These are phyloP conservation scores for Secale cereale DNA, from an alignment of 176 grass and related monocot genomes.

Conservation along the genomic window DNA sequence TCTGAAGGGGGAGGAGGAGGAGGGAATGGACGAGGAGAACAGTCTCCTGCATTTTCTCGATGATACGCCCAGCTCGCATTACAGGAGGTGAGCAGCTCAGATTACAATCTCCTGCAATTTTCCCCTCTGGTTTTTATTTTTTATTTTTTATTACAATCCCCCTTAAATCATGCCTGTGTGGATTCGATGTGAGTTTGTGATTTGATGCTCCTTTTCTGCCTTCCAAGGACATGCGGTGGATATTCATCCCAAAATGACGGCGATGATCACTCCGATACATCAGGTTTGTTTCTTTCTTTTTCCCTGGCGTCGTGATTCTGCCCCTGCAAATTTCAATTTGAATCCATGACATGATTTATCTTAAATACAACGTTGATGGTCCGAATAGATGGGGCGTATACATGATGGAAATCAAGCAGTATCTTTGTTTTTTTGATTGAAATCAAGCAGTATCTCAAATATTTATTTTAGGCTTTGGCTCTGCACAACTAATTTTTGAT, in stretches of 20 bases:
- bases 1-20: not conserved
- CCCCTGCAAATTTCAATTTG: not conserved
- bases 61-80: constrained; percentile 40
- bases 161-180: not conserved
- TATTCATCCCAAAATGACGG: not conserved
- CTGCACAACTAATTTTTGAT: not conserved
- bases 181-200: not conserved
- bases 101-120: not conserved
- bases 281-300: constrained; percentile 14
- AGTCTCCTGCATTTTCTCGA: constrained; percentile 49
- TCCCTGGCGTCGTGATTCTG: not conserved
- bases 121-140: not conserved
- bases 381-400: not conserved
- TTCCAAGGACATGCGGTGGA: constrained; percentile 26
- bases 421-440: no score
- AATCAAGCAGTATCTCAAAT: not conserved
- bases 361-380: not conserved
- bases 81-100: constrained; percentile 17
- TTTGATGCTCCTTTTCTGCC: not conserved
- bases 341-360: not conserved
- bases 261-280: constrained; percentile 23
- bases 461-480: not conserved
- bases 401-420: no score
- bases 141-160: not conserved
- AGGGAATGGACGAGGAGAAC: constrained; percentile 40